Evolutionary conservation across 495 filamentous ascomycete genomes (phyloP), one percentile per base, ranked within the genome.

Genomic region (Tuber melanosporum): DNA sequence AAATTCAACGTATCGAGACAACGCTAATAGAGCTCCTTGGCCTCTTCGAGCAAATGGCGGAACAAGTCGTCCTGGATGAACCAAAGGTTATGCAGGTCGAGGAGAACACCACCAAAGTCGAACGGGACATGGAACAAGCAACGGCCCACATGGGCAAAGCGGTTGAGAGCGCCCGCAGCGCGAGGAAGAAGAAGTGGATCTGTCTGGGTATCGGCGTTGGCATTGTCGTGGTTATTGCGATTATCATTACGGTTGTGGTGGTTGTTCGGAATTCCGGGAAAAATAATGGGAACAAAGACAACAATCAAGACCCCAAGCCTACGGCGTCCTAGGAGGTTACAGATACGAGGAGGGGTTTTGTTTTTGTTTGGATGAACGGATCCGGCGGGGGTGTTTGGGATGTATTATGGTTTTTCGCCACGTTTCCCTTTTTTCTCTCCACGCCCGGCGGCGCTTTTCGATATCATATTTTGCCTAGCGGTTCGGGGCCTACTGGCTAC

Each of bases 171-270:
- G 90, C 90, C 62, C 85, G 87, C 78, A 85, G 87, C 76, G 85
- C 87, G 73, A 86, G 89, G 75, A 90, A 86, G 84, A 87, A 91
- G 84, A 93, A 93, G 87, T 93, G 91, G 91, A 91, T 88, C 87
- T 90, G 88, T 80, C 85, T 92, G 43, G 79, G 87, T 76, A 84
- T 92, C 81, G 83, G 83, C 26, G 82, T 88, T 49, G 57, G 75
- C 46, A 88, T 88, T 76, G 70, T 83, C n/a, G 73, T 78, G 49
- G 83, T 85, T n/a, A 84, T 92, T 32, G 82, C 89, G 78, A 88
- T 91, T 79, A 82, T 87, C 76, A 43, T 84, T 52, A 77, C 76
- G 15, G 76, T 83, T 3, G 81, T 83, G 20, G 36, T 82, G 17
- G 32, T 52, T 12, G 32, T 79, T 46, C 78, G 46, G 70, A 72